Evolutionary conservation across 805 yeast species (phyloP).

Genomic region (Teunomyces aglyptinius): DNA sequence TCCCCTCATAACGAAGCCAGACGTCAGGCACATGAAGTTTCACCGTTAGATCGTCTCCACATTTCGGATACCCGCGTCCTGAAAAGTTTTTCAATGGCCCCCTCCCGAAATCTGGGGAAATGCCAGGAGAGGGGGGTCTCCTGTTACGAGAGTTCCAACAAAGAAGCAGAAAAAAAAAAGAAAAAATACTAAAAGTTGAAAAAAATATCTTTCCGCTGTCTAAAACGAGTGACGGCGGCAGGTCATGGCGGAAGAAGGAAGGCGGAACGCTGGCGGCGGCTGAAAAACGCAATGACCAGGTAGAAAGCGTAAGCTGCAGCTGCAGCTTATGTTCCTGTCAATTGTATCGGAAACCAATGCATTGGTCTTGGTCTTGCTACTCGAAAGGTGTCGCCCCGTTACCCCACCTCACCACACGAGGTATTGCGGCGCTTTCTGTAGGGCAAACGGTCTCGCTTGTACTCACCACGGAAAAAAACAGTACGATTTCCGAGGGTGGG

Average conservation of each 20-base stretch:
- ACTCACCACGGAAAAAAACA: not conserved
- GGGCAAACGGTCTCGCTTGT: slow-evolving; percentile 6
- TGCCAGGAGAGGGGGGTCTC: not conserved
- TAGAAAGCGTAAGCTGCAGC: not conserved
- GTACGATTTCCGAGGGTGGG: slow-evolving; percentile 1
- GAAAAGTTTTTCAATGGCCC: slow-evolving; percentile 1
- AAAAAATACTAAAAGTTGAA: not conserved
- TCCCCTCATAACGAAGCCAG: no score
- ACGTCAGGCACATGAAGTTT: no score
- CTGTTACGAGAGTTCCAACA: not conserved
- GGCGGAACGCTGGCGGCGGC: not conserved
- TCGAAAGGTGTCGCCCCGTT: not conserved
- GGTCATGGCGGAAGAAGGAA: not conserved
- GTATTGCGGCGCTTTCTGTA: not conserved
- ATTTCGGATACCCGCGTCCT: not conserved
- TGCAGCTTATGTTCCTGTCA: not conserved
- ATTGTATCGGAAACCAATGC: not conserved
- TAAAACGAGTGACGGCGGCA: not conserved
- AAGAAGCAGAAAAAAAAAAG: not conserved
- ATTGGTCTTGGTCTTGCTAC: no score
- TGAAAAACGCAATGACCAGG: not conserved
- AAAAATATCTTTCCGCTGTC: not conserved
- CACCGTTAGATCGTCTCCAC: slow-evolving; percentile 1
- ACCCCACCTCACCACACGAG: not conserved
- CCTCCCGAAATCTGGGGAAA: slow-evolving; percentile 8